phyloP scores from a whole-genome alignment of 371 early-diverging fungal species.

The Zopfochytrium polystomum region DNA sequence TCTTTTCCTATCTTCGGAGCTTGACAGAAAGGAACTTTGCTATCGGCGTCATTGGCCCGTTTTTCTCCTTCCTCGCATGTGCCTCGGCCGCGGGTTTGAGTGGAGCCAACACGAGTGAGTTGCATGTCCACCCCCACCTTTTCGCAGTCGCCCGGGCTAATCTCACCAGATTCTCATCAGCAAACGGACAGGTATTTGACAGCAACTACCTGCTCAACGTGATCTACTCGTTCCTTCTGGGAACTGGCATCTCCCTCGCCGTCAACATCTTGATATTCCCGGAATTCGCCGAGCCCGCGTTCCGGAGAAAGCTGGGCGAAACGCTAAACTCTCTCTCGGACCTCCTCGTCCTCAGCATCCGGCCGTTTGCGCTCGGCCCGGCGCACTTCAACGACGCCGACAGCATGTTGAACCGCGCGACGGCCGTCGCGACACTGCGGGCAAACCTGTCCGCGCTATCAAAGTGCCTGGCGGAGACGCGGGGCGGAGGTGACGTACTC shows the following conservation, averaged over 20 bases:
- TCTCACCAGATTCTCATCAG: too few species aligned
- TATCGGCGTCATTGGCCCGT: conserved; percentile 21
- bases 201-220: conserved; percentile 18
- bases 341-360: too few species aligned
- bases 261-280: conserved; percentile 4
- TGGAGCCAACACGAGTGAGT: conserved; percentile 22
- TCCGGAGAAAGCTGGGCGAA: too few species aligned
- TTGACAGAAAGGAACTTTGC: conserved; percentile 17
- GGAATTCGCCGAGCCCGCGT: too few species aligned
- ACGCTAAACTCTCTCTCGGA: conserved; percentile 16
- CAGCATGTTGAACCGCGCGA: not conserved
- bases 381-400: too few species aligned
- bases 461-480: conserved; percentile 6
- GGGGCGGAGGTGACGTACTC: conserved; percentile 20
- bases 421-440: too few species aligned
- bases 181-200: conserved; percentile 23
- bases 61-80: conserved; percentile 15
- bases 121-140: too few species aligned
- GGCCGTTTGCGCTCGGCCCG: too few species aligned
- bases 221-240: conserved; percentile 22
- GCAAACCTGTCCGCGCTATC: not conserved
- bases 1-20: conserved; percentile 17
- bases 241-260: conserved; percentile 12
- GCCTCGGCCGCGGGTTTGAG: conserved; percentile 18
- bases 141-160: too few species aligned